Conservation (phyloP, 768 basidiomycete genomes). For the Boletus vinaceobasis region DNA sequence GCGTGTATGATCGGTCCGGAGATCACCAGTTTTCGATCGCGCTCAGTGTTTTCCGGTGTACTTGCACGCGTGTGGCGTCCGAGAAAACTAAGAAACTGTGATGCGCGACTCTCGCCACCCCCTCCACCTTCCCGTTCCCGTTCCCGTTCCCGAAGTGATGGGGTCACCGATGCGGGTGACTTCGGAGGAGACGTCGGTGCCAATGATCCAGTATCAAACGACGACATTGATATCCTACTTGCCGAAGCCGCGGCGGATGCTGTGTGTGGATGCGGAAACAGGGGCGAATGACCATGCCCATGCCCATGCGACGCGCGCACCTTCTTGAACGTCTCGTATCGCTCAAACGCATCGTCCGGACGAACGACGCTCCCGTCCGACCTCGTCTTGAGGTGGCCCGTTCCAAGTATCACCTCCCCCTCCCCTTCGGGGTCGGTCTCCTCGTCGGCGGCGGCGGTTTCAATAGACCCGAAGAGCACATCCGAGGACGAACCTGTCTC, state of each 20-base stretch:
- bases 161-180: constrained; percentile 33
- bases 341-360: constrained; percentile 83
- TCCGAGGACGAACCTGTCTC: constrained; percentile 10
- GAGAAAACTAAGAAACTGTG: constrained; percentile 59
- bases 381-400: constrained; percentile 1
- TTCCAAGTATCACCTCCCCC: neutral
- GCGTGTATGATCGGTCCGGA: constrained; percentile 61
- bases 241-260: neutral
- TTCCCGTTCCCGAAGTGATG: constrained; percentile 25
- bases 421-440: neutral
- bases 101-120: constrained; percentile 37
- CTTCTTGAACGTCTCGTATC: constrained; percentile 82
- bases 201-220: constrained; percentile 41
- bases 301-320: constrained; percentile 31
- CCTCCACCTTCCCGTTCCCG: neutral
- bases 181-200: constrained; percentile 40
- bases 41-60: constrained; percentile 47
- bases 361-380: constrained; percentile 23
- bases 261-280: neutral
- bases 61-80: constrained; percentile 43
- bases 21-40: constrained; percentile 50
- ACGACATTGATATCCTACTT: constrained; percentile 63
- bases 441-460: neutral
- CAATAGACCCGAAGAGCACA: neutral
- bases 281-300: constrained; percentile 4